Conservation (phyloP, 495 filamentous ascomycete genomes). For the Terfezia claveryi region DNA sequence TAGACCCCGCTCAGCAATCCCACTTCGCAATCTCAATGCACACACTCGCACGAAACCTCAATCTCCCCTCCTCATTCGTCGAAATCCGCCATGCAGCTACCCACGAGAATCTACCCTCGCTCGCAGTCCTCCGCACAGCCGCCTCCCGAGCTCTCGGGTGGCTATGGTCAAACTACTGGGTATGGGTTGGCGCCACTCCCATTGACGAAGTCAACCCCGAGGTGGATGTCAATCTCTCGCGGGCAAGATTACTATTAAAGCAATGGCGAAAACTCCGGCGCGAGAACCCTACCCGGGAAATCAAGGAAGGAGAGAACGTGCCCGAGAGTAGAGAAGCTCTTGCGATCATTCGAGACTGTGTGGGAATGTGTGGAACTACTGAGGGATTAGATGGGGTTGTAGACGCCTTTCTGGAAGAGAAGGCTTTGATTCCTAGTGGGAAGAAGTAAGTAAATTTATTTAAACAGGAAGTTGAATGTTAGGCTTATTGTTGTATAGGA, state of each 20-base stretch:
- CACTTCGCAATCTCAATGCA: constrained; percentile 63
- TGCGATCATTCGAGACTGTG: constrained; percentile 14
- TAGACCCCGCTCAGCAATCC: constrained; percentile 51
- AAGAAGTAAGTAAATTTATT: constrained; percentile 7
- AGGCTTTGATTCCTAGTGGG: constrained; percentile 14
- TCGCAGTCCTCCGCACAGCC: constrained; percentile 44
- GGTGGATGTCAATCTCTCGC: background rate
- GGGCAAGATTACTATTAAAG: background rate
- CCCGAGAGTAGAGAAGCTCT: constrained; percentile 6
- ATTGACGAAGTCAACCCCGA: constrained; percentile 39
- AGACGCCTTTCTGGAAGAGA: constrained; percentile 16
- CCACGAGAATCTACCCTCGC: constrained; percentile 60
- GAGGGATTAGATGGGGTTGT: constrained; percentile 10
- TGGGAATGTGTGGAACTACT: constrained; percentile 6
- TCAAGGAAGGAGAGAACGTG: constrained; percentile 6
- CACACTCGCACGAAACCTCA: constrained; percentile 48
- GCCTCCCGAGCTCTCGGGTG: constrained; percentile 48
- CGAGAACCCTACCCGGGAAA: constrained; percentile 4
- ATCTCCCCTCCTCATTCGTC: constrained; percentile 64
- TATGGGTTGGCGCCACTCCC: constrained; percentile 37
- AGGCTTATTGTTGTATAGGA: background rate
- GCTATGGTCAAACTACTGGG: constrained; percentile 42
- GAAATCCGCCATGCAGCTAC: constrained; percentile 78
- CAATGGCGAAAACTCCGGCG: constrained; percentile 1
- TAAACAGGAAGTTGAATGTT: background rate